These are phyloP conservation scores for Colletotrichum limetticola DNA, from an alignment of 2,329 filamentous ascomycete species.

Conservation along the genomic window DNA sequence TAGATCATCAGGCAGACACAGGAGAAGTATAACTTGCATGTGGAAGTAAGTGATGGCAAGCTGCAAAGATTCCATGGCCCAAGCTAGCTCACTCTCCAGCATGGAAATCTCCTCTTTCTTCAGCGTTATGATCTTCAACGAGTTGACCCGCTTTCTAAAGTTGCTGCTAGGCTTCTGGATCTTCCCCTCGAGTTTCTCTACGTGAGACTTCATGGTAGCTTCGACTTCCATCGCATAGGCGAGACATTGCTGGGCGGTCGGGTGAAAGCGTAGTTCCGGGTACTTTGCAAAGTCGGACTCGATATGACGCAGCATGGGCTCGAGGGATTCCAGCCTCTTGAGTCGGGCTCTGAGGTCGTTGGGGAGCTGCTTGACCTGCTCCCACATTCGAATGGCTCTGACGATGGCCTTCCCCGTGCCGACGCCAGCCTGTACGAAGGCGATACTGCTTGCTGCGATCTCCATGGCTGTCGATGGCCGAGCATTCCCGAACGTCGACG, in stretches of 20 bases:
- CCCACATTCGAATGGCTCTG: not conserved
- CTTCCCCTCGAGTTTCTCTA: not conserved
- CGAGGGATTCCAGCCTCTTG: not conserved
- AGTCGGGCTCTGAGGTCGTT: not conserved
- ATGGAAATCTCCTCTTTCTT: not conserved
- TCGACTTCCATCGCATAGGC: not conserved
- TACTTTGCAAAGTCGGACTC: not conserved
- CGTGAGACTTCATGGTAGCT: not conserved
- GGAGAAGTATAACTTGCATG: not conserved
- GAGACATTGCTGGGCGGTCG: not conserved
- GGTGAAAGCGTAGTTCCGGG: not conserved
- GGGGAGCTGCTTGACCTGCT: not conserved
- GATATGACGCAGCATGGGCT: not conserved
- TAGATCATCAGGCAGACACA: not conserved
- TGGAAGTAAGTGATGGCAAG: not conserved
- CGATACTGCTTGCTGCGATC: constrained; percentile 2
- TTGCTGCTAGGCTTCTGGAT: not conserved
- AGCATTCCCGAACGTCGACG: not conserved
- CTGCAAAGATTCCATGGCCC: constrained; percentile 2
- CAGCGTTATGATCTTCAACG: not conserved
- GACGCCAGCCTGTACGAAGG: constrained; percentile 5
- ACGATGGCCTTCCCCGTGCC: not conserved
- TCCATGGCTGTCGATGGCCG: not conserved
- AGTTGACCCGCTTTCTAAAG: not conserved
- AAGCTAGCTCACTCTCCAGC: constrained; percentile 1